phyloP scores from a whole-genome alignment of 1,284 basidiomycete genomes.

The Cryptococcus neoformans region DNA sequence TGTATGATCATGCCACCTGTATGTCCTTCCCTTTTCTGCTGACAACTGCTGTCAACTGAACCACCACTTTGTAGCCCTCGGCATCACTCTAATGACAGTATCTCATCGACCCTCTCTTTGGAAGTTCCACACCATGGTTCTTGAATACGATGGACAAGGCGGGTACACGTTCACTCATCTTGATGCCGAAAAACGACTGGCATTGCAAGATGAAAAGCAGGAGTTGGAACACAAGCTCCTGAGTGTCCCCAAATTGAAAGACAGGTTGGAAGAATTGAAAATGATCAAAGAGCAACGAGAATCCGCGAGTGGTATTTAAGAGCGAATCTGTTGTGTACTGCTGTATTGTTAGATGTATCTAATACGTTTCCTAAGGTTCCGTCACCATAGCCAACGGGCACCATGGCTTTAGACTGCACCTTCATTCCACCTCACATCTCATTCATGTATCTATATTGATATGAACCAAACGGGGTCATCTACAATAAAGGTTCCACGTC shows the following conservation, averaged over 20 bases:
- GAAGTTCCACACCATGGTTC: slow-evolving; percentile 90
- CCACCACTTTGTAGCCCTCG: slow-evolving; percentile 54
- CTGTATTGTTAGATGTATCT: no score
- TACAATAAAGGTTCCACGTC: slow-evolving; percentile 90
- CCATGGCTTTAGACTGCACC: no score
- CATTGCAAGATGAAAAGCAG: slow-evolving; percentile 92
- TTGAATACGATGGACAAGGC: slow-evolving; percentile 71
- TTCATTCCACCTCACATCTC: no score
- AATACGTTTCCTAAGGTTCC: no score
- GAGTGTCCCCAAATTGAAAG: slow-evolving; percentile 81
- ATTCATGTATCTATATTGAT: no score
- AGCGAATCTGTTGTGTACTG: no score
- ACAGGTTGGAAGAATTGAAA: slow-evolving; percentile 65
- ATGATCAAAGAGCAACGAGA: slow-evolving; percentile 46
- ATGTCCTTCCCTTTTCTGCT: slow-evolving; percentile 10
- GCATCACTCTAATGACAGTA: slow-evolving; percentile 86
- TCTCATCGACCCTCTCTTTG: slow-evolving; percentile 89
- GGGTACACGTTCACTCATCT: slow-evolving; percentile 72
- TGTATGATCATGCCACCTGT: slow-evolving; percentile 90
- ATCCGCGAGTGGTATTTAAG: not conserved
- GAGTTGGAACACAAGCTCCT: slow-evolving; percentile 71
- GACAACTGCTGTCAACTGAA: not conserved
- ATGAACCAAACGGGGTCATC: no score
- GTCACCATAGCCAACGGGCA: no score
- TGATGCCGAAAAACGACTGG: slow-evolving; percentile 85